Evolutionary conservation across 306 rosid genomes (phyloP).

Genomic region (Rosa chinensis): DNA sequence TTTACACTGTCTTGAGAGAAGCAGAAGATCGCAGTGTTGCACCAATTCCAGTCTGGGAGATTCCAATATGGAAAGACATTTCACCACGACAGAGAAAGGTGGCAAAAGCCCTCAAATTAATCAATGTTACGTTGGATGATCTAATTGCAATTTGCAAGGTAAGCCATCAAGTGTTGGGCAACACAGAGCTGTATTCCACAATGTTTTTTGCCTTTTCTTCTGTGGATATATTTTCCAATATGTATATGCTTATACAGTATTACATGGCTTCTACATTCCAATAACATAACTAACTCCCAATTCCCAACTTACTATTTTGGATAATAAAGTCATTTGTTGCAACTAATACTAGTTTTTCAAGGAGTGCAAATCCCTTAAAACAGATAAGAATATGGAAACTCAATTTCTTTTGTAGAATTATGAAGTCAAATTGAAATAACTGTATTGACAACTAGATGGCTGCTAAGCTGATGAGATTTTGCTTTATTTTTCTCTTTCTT

Average conservation of each 20-base stretch:
- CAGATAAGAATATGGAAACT: not conserved
- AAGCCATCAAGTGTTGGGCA: conserved; percentile 29
- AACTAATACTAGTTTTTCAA: not conserved
- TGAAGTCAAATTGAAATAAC: not conserved
- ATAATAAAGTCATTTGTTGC: not conserved
- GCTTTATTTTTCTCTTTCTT: conserved; percentile 11
- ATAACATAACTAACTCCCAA: not conserved
- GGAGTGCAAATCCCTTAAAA: not conserved
- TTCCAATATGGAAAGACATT: conserved; percentile 96
- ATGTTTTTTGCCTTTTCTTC: not conserved
- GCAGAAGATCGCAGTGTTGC: conserved; percentile 94
- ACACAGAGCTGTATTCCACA: conserved; percentile 12
- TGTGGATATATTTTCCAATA: not conserved
- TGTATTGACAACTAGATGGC: not conserved
- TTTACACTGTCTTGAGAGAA: conserved; percentile 88
- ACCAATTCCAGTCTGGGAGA: conserved; percentile 93
- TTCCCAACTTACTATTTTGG: not conserved
- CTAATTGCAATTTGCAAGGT: conserved; percentile 92
- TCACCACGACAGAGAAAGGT: conserved; percentile 90
- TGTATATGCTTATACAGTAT: not conserved
- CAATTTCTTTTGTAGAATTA: not conserved
- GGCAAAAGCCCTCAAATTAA: conserved; percentile 76
- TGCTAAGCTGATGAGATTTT: conserved; percentile 16
- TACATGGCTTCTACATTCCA: not conserved
- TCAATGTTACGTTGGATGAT: conserved; percentile 73